phyloP scores from a whole-genome alignment of 768 basidiomycete species.

The Leccinum sublutescens region DNA sequence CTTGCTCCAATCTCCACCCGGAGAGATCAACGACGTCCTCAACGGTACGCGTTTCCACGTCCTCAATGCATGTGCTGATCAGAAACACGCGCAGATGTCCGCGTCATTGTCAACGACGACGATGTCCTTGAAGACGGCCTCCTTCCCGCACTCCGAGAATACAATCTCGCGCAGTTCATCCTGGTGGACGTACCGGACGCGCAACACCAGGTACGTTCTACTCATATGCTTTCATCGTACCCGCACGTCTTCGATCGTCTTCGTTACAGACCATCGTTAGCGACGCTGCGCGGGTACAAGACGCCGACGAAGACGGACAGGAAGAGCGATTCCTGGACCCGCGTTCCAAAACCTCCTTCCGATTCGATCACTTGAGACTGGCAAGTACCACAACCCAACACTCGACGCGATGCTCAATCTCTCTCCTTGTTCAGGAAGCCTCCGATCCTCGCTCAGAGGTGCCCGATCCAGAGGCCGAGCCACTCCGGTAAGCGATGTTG shows the following conservation, averaged over 20 bases:
- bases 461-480: constrained; percentile 62
- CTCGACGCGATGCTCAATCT: neutral
- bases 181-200: constrained; percentile 80
- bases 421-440: constrained; percentile 72
- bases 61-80: neutral
- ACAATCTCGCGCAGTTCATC: constrained; percentile 87
- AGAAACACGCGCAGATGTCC: constrained; percentile 61
- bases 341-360: constrained; percentile 48
- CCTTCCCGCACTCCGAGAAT: constrained; percentile 73
- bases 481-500: constrained; percentile 58
- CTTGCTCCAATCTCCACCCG: constrained; percentile 88
- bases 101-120: constrained; percentile 86
- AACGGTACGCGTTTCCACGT: constrained; percentile 56
- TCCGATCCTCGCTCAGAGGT: constrained; percentile 68
- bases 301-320: constrained; percentile 40
- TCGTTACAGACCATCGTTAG: constrained; percentile 76
- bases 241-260: neutral
- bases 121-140: constrained; percentile 76
- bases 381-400: constrained; percentile 45
- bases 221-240: neutral
- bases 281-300: constrained; percentile 55
- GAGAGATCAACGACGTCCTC: constrained; percentile 95
- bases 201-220: constrained; percentile 62
- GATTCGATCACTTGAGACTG: constrained; percentile 76
- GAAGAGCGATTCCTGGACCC: constrained; percentile 83